Evolutionary conservation across 768 basidiomycete genomes (phyloP).

Genomic region (Boletus reticulatus): DNA sequence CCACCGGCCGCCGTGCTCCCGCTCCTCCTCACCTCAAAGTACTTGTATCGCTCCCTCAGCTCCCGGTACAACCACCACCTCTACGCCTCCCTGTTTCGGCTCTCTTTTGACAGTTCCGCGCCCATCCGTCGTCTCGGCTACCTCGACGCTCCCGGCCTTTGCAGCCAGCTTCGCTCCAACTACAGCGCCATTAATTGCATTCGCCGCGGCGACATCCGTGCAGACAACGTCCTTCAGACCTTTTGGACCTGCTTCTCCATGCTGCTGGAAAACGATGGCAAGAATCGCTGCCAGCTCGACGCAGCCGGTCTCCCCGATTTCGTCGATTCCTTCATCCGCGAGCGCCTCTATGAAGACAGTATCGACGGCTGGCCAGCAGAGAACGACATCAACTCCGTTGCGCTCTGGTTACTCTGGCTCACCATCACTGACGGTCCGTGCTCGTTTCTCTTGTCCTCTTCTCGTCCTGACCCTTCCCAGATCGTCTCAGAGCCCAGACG

Average conservation of each 20-base stretch:
- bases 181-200: constrained; percentile 31
- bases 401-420: constrained; percentile 66
- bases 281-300: constrained; percentile 56
- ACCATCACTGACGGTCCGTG: constrained; percentile 49
- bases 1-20: constrained; percentile 44
- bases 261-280: constrained; percentile 66
- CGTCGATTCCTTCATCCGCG: constrained; percentile 43
- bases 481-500: constrained; percentile 28
- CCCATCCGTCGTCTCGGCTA: constrained; percentile 49
- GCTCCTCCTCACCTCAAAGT: constrained; percentile 44
- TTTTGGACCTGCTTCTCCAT: constrained; percentile 54
- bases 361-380: constrained; percentile 60
- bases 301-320: constrained; percentile 48
- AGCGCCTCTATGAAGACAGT: constrained; percentile 42
- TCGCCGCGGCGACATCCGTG: constrained; percentile 33
- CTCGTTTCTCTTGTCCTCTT: neutral
- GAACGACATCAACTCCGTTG: constrained; percentile 45
- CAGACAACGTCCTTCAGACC: constrained; percentile 27
- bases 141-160: constrained; percentile 36
- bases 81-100: constrained; percentile 51
- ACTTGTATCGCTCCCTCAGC: constrained; percentile 38
- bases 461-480: constrained; percentile 26
- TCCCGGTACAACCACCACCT: constrained; percentile 33
- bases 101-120: constrained; percentile 56
- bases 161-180: constrained; percentile 39